Base-by-base conservation (phyloP, 2,329 filamentous ascomycete species). In the Calonectria multiphialidica region DNA sequence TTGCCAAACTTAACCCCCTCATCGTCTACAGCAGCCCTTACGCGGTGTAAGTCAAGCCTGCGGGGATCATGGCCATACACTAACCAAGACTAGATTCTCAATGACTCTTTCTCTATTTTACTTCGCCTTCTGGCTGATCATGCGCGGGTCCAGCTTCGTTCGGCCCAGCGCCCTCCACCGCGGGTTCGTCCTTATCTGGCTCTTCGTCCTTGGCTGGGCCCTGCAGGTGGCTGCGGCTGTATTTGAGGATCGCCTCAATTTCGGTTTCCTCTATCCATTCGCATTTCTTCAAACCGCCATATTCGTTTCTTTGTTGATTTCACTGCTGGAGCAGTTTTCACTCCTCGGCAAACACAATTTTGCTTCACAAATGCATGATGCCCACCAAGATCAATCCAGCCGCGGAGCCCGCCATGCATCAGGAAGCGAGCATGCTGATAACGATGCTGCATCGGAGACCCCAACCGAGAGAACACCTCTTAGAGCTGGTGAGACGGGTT, bases 1-100 rank as follows among this genome's bases (percentile, higher is more conserved):
- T 98, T 49, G 90, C 90, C 44, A 97, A 97, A 82, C 86, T 96
- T 80, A 98, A 98, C 80, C 95, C 96, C 1, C 90, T 95, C 78
- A 95, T 98, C 78, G 87, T 97, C n/a, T 97, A 98, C 85, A 96
- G 95, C 84, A 97, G 94, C 78, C 89, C 92, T 59, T 98, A 97
- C 81, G 89, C 94, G 6, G 93, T 98, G 80, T 89, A 80, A 82
- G 88, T 84, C 10, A 0, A 23, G 15, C 1, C 25, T 9, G 9
- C 33, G 9, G 6, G 37, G 45, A 13, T 12, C n/a, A 7, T 28
- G 1, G 6, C 0, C 30, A 40, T 13, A 13, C 12, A 33, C 79
- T 82, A 61, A 83, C 70, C 18, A 15, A 2, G 3, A 5, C 6
- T 44, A 89, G 88, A 1, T 98, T 95, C 95, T 91, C 91, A 33